Conservation (phyloP, 176 grass and related monocot genomes). For the Tillandsia fasciculata region DNA sequence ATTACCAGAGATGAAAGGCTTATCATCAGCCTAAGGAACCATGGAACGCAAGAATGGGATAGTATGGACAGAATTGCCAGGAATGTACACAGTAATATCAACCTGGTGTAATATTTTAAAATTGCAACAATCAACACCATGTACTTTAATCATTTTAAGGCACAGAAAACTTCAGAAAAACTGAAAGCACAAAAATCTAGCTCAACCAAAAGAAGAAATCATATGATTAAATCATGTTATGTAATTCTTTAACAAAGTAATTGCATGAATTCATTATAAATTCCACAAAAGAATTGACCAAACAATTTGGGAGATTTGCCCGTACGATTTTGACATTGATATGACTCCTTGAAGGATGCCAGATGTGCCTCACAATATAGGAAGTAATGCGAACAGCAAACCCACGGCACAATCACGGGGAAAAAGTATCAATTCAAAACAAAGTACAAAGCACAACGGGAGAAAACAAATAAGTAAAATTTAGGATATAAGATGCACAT, state of each 20-base stretch:
- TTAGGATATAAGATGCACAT: no score
- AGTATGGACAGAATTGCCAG: constrained; percentile 85
- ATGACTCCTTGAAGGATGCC: constrained; percentile 84
- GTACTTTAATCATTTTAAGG: background rate
- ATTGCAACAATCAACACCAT: background rate
- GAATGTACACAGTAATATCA: constrained; percentile 70
- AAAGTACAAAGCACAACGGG: background rate
- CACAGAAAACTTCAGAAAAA: background rate
- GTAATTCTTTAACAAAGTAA: background rate
- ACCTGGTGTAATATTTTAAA: constrained; percentile 34
- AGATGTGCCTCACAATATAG: constrained; percentile 83
- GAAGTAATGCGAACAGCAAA: constrained; percentile 95
- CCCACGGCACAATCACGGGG: constrained; percentile 94
- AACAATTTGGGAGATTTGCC: constrained; percentile 1
- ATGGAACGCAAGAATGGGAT: constrained; percentile 69
- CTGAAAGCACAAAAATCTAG: background rate
- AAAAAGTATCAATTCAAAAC: background rate
- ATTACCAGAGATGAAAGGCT: constrained; percentile 92
- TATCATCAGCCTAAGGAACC: constrained; percentile 99
- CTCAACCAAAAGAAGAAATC: background rate
- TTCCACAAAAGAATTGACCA: no score
- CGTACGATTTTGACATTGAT: constrained; percentile 88
- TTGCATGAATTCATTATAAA: background rate
- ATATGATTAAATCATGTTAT: background rate
- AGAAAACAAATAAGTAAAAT: no score